Conservation (phyloP, 2,329 filamentous ascomycete species). For the Neofusicoccum umdonicola region DNA sequence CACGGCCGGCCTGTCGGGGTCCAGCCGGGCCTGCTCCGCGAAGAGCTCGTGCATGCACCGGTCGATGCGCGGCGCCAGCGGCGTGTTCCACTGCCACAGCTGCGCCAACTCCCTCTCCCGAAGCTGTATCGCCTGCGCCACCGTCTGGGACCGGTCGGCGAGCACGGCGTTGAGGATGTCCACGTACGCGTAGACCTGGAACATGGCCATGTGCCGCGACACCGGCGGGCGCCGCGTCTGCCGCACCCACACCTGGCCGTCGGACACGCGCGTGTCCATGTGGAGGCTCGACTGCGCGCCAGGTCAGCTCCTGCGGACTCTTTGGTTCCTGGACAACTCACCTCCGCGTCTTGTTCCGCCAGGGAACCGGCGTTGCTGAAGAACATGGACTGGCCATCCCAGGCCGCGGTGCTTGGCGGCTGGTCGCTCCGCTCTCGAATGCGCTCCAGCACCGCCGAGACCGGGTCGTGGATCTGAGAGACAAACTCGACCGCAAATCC, state of each 20-base stretch:
- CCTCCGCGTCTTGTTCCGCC: no score
- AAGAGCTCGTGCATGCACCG: conserved; percentile 51
- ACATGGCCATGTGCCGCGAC: conserved; percentile 43
- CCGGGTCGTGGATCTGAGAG: not conserved
- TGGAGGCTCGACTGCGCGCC: no score
- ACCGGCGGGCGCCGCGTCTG: conserved; percentile 40
- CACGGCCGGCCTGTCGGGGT: conserved; percentile 36
- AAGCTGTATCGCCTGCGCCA: conserved; percentile 36
- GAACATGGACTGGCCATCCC: not conserved
- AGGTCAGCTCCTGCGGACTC: no score
- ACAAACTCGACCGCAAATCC: not conserved
- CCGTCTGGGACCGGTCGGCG: conserved; percentile 25
- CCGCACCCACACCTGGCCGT: conserved; percentile 33
- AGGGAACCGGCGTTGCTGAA: no score
- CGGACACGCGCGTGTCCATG: conserved; percentile 20
- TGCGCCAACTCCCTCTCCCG: conserved; percentile 41
- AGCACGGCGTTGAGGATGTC: conserved; percentile 39
- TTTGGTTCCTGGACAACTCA: no score
- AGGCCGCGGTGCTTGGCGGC: no score
- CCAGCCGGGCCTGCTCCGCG: conserved; percentile 34
- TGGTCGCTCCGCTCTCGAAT: conserved; percentile 14
- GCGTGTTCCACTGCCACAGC: conserved; percentile 50
- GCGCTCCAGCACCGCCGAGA: not conserved
- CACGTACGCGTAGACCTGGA: conserved; percentile 43
- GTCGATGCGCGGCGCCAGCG: conserved; percentile 42